Percentiles rank a stretch among this genome's conserved stretches.
phyloP scores from a whole-genome alignment of 2,329 filamentous ascomycete genomes.

The Setomelanomma holmii region DNA sequence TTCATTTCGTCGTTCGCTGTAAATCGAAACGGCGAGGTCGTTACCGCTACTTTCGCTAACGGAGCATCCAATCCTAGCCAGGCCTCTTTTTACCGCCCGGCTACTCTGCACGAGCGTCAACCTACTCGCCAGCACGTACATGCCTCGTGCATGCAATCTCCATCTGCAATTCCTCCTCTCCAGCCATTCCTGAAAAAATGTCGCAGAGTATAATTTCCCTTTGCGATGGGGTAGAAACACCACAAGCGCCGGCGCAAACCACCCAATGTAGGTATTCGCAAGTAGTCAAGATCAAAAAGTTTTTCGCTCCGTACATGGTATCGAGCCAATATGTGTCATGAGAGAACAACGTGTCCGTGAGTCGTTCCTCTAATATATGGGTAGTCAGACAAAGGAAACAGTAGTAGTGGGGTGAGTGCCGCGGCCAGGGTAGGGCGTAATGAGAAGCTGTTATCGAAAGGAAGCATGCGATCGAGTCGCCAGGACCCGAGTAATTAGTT shows the following conservation, averaged over 20 bases:
- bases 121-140: constrained; percentile 7
- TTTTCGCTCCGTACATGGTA: constrained; percentile 37
- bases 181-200: neutral
- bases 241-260: constrained; percentile 31
- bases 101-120: constrained; percentile 1
- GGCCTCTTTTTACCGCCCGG: constrained; percentile 8
- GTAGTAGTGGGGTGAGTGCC: constrained; percentile 14
- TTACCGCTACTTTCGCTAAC: neutral
- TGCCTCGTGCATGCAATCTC: constrained; percentile 6
- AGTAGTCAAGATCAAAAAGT: constrained; percentile 22
- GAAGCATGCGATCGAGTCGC: constrained; percentile 44
- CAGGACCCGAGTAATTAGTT: constrained; percentile 43
- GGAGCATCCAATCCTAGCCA: neutral
- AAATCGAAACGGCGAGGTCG: neutral
- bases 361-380: constrained; percentile 32
- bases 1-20: neutral
- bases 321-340: constrained; percentile 24
- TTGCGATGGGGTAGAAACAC: constrained; percentile 23
- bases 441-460: constrained; percentile 19
- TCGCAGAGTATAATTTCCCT: constrained; percentile 10
- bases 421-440: constrained; percentile 9
- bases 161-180: constrained; percentile 1
- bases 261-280: constrained; percentile 33
- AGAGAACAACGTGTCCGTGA: constrained; percentile 33
- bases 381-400: constrained; percentile 32